Evolutionary conservation across 352 stramenopile genomes (phyloP).

Genomic region (Pythium vanterpoolii): DNA sequence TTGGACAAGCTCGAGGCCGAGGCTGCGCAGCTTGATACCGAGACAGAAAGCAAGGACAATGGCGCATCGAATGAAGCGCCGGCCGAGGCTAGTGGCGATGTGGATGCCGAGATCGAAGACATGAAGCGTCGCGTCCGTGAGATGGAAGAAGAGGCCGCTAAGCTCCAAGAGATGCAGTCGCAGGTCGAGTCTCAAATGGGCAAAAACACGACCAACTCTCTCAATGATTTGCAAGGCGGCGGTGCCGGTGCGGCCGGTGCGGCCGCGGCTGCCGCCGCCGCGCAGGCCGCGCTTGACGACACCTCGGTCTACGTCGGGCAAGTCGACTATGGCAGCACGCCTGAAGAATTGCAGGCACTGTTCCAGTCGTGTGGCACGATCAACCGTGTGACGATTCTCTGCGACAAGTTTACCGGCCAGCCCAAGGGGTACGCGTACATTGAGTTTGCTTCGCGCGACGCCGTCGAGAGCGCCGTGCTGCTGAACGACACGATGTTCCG

Average conservation of each 20-base stretch:
- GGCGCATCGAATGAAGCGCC: slow-evolving; percentile 1
- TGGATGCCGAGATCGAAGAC: slow-evolving; percentile 77
- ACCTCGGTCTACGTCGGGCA: slow-evolving; percentile 95
- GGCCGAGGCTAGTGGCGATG: slow-evolving; percentile 29
- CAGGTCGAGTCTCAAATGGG: slow-evolving; percentile 77
- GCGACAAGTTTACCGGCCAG: slow-evolving; percentile 96
- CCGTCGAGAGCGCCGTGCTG: slow-evolving; percentile 85
- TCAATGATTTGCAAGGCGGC: slow-evolving; percentile 38
- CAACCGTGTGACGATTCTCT: slow-evolving; percentile 97
- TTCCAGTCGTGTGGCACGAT: slow-evolving; percentile 97
- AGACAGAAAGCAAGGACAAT: slow-evolving; percentile 3
- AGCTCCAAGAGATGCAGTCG: slow-evolving; percentile 83
- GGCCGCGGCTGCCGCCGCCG: slow-evolving; percentile 20
- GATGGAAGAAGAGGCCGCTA: slow-evolving; percentile 83
- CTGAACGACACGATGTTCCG: slow-evolving; percentile 94
- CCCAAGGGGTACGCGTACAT: slow-evolving; percentile 95
- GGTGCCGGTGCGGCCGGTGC: slow-evolving; percentile 9
- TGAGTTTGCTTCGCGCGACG: slow-evolving; percentile 88
- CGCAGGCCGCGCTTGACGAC: slow-evolving; percentile 48
- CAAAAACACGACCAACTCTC: slow-evolving; percentile 45
- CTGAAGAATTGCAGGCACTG: slow-evolving; percentile 94
- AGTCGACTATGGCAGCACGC: slow-evolving; percentile 95
- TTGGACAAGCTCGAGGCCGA: slow-evolving; percentile 51
- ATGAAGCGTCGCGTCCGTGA: slow-evolving; percentile 81
- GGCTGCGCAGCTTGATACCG: slow-evolving; percentile 32